Conservation (phyloP, 176 grass and related monocot genomes). For the Urochloa ruziziensis region DNA sequence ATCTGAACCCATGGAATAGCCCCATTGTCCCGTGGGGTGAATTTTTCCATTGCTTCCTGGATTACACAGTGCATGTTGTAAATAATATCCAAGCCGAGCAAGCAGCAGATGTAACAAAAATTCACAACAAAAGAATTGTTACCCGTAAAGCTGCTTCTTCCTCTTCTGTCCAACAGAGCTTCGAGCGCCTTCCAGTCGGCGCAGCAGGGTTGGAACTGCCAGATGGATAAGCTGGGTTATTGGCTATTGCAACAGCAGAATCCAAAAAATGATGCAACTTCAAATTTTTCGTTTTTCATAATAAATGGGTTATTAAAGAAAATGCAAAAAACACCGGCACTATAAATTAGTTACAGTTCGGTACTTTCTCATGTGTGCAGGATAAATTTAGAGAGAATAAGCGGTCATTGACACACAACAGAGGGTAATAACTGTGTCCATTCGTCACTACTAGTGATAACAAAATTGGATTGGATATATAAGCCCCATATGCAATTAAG, state of each 20-base stretch:
- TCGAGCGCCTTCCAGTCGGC: constrained; percentile 40
- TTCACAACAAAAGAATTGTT: constrained; percentile 4
- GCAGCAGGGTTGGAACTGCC: constrained; percentile 55
- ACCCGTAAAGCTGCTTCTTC: constrained; percentile 62
- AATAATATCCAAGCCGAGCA: constrained; percentile 1
- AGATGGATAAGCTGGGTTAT: constrained; percentile 19
- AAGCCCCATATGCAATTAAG: background rate
- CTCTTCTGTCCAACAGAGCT: constrained; percentile 56
- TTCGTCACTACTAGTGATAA: constrained; percentile 9
- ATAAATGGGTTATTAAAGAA: background rate
- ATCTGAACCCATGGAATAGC: constrained; percentile 57
- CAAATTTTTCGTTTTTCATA: background rate
- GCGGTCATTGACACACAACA: background rate
- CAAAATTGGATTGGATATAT: background rate
- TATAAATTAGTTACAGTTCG: background rate
- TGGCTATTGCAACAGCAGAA: background rate
- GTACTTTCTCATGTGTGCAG: background rate
- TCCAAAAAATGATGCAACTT: background rate
- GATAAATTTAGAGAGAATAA: background rate
- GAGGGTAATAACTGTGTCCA: background rate
- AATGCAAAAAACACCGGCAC: background rate
- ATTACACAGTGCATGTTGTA: constrained; percentile 21
- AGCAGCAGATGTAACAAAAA: background rate
- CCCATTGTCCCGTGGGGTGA: constrained; percentile 18
- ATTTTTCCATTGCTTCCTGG: constrained; percentile 57